Evolutionary conservation across 2,329 filamentous ascomycete genomes (phyloP), one percentile per base, ranked within the genome.

Genomic region (Alternaria ethzedia): DNA sequence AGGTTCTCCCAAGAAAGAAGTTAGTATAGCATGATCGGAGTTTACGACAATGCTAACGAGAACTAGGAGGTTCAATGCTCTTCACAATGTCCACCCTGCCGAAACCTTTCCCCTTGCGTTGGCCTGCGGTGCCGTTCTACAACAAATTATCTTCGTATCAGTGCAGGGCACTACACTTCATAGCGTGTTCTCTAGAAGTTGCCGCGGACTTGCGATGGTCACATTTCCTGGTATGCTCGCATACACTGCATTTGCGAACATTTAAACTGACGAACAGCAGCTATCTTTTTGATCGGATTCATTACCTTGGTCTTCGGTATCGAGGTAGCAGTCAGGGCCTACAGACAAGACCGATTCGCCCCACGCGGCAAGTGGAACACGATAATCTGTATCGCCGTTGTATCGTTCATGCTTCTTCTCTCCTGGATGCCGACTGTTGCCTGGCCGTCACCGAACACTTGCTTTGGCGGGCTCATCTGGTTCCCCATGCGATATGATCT

Each of bases 381-480:
- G 25, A 79, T 83, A 3, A 84, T 88, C 28, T 91, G 89, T 74
- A 77, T 89, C 28, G 82, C 76, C 20, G 73, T 84, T 12, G 77
- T 90, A 25, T 77, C 83, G 17, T 74, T 87, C 49, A 80, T 88
- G 61, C 73, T 86, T 20, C 74, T 91, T 32, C 77, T 80, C 41
- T 88, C 86, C 20, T 90, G 89, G 78, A 79, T 89, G 41, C 85
- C 89, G 25, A 87, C 88, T 15, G 81, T 86, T 59, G 82, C 87
- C 54, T 80, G 85, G 65, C 83, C 81, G 5, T 85, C 89, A 46
- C 83, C 84, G 6, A 85, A 89, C 66, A 83, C 85, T 56, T 92
- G 90, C 79, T 89, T 91, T 70, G 88, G 88, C 23, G 89, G 88
- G 6, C 82, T 92, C 8, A 87, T 91, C 68, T 91, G 88, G 87